These are phyloP conservation scores for Raphanus sativus DNA, from an alignment of 345 rosid genomes.

Conservation along the genomic window DNA sequence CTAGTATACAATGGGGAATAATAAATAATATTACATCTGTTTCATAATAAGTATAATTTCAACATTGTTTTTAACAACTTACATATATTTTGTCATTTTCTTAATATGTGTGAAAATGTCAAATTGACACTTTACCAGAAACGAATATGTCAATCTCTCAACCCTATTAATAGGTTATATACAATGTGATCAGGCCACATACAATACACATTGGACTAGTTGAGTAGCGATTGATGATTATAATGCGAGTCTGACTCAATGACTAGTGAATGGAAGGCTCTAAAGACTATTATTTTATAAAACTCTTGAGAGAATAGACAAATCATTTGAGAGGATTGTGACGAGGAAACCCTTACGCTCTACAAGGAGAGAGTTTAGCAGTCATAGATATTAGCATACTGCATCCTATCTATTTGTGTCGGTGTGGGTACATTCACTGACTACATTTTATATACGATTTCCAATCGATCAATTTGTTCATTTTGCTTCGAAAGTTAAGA, in stretches of 20 bases:
- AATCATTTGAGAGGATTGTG: background rate
- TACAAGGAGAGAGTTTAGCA: background rate
- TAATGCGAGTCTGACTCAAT: background rate
- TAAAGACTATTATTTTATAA: background rate
- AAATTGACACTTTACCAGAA: too few relatives aligned
- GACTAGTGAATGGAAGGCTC: background rate
- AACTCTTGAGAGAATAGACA: background rate
- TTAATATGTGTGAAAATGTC: too few relatives aligned
- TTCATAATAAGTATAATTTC: too few relatives aligned
- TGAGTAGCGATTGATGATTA: background rate
- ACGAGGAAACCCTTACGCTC: background rate
- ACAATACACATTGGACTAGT: background rate
- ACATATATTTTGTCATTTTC: too few relatives aligned
- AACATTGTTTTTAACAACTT: too few relatives aligned
- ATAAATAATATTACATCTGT: too few relatives aligned
- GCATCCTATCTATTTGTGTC: background rate
- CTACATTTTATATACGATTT: background rate
- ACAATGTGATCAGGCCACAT: background rate
- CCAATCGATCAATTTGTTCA: background rate
- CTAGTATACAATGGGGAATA: background rate
- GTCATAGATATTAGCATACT: background rate
- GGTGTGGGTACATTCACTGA: background rate
- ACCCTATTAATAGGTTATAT: background rate
- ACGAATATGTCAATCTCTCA: background rate
- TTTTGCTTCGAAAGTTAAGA: background rate